Evolutionary conservation across 2,329 filamentous ascomycete species (phyloP).

Genomic region (Fusarium concolor): DNA sequence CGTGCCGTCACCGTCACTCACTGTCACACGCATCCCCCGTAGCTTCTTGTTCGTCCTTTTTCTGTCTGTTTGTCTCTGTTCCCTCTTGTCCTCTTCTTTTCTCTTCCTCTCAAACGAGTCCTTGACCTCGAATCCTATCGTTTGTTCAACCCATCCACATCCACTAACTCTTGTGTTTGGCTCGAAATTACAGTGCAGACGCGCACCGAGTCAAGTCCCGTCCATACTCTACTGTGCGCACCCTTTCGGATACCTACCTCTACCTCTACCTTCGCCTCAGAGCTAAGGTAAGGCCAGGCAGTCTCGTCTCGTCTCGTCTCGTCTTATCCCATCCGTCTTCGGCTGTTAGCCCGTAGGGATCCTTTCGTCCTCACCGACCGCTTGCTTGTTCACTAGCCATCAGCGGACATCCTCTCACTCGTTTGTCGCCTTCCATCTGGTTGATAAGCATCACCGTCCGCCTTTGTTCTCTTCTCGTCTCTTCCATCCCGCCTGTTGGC

Average conservation of each 20-base stretch:
- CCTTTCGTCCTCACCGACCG: slow-evolving; percentile 44
- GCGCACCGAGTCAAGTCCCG: slow-evolving; percentile 38
- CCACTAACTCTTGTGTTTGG: slow-evolving; percentile 41
- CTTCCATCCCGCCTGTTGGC: slow-evolving; percentile 22
- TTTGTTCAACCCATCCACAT: slow-evolving; percentile 27
- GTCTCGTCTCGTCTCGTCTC: slow-evolving; percentile 24
- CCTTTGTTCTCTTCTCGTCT: slow-evolving; percentile 12
- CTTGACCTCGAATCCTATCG: slow-evolving; percentile 11
- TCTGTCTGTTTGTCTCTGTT: slow-evolving; percentile 1
- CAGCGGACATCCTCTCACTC: slow-evolving; percentile 21
- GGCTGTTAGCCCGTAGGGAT: slow-evolving; percentile 30
- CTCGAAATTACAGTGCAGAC: slow-evolving; percentile 41
- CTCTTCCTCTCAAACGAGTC: slow-evolving; percentile 15
- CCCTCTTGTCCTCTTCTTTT: slow-evolving; percentile 20
- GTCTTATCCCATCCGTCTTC: slow-evolving; percentile 30
- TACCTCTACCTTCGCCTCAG: slow-evolving; percentile 46
- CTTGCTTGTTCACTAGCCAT: slow-evolving; percentile 36
- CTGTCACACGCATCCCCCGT: slow-evolving; percentile 40
- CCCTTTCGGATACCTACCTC: slow-evolving; percentile 51
- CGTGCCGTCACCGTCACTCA: slow-evolving; percentile 37
- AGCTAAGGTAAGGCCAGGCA: slow-evolving; percentile 22
- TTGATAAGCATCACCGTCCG: slow-evolving; percentile 26
- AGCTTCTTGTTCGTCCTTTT: slow-evolving; percentile 29
- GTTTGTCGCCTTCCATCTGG: slow-evolving; percentile 24
- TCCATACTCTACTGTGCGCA: slow-evolving; percentile 14